Evolutionary conservation across 805 yeast species (phyloP).

Genomic region (Kluyveromyces nonfermentans): DNA sequence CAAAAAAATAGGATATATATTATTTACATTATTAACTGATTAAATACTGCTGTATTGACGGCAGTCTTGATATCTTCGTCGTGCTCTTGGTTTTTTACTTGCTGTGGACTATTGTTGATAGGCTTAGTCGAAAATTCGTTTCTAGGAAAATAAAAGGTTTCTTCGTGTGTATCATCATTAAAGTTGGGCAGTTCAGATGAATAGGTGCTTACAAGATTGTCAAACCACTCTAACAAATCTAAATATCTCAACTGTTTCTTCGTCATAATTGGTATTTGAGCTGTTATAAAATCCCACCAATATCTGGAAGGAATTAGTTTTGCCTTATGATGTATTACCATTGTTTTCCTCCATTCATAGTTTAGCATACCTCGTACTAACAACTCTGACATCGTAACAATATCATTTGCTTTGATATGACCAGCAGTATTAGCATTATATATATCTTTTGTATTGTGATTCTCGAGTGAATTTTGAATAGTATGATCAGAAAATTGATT

Average conservation of each 20-base stretch:
- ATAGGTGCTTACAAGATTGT: slow-evolving; percentile 15
- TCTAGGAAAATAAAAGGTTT: neutral
- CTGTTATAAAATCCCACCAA: slow-evolving; percentile 27
- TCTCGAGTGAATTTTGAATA: slow-evolving; percentile 7
- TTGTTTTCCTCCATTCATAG: slow-evolving; percentile 18
- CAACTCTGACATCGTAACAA: slow-evolving; percentile 20
- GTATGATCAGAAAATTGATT: slow-evolving; percentile 2
- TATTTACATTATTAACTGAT: slow-evolving; percentile 4
- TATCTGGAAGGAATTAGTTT: slow-evolving; percentile 25
- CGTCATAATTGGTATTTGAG: slow-evolving; percentile 19
- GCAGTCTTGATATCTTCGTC: slow-evolving; percentile 4
- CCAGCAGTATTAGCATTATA: neutral
- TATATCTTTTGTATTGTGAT: neutral
- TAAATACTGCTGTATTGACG: slow-evolving; percentile 6
- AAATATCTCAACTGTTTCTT: slow-evolving; percentile 14
- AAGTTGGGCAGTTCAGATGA: slow-evolving; percentile 12
- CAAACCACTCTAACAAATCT: slow-evolving; percentile 23
- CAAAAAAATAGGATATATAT: neutral
- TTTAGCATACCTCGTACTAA: slow-evolving; percentile 21
- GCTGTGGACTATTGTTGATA: neutral
- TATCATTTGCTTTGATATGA: slow-evolving; percentile 10
- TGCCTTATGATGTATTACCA: slow-evolving; percentile 20
- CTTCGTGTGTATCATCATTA: neutral
- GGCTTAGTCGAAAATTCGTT: neutral
- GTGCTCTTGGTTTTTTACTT: neutral